A percentile compares a stretch with the other conserved stretches of the same genome.
These are phyloP conservation scores for Pisolithus orientalis DNA, from an alignment of 768 basidiomycete genomes.

Conservation along the genomic window DNA sequence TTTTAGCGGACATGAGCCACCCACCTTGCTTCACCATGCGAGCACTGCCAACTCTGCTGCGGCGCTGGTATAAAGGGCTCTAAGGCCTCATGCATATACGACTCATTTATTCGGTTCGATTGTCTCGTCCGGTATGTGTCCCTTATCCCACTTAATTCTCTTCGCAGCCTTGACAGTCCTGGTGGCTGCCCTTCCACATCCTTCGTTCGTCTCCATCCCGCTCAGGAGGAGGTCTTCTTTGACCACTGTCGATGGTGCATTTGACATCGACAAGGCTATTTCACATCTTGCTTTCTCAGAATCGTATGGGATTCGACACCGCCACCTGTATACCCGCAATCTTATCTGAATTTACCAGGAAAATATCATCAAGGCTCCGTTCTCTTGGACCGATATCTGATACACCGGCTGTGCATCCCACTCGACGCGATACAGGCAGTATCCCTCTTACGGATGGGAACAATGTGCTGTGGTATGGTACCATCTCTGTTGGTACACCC, in stretches of 20 bases:
- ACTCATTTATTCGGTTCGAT: conserved; percentile 1
- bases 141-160: conserved; percentile 4
- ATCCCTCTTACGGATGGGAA: conserved; percentile 11
- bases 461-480: conserved; percentile 19
- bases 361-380: conserved; percentile 10
- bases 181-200: conserved; percentile 12
- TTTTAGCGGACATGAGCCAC: neutral
- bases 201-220: conserved; percentile 10
- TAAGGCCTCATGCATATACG: conserved; percentile 8
- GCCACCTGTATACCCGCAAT: neutral
- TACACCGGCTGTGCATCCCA: neutral
- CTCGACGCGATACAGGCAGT: conserved; percentile 5
- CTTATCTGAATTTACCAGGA: conserved; percentile 11
- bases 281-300: conserved; percentile 11
- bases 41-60: neutral
- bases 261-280: conserved; percentile 10
- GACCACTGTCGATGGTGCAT: conserved; percentile 6
- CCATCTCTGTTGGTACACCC: conserved; percentile 20
- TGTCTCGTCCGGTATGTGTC: conserved; percentile 9
- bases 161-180: conserved; percentile 9
- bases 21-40: no score
- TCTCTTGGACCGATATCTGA: conserved; percentile 5
- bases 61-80: conserved; percentile 6
- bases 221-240: conserved; percentile 12
- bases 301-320: neutral